Evolutionary conservation across 1,284 basidiomycete species (phyloP).

Genomic region (Boletus mariae): DNA sequence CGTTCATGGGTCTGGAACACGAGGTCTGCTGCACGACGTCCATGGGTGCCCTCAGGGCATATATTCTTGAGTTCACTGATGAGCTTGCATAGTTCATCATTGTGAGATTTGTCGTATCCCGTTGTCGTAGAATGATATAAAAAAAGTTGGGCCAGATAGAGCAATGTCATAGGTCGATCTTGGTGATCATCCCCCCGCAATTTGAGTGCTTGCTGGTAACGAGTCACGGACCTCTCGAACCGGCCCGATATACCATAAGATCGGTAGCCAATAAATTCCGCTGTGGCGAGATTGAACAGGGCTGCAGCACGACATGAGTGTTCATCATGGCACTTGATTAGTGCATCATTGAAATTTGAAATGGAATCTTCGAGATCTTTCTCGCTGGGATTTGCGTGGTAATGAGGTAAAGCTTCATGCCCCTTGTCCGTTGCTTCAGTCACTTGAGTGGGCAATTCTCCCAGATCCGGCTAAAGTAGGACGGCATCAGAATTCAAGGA

Average conservation of each 20-base stretch:
- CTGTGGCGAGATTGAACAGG: neutral
- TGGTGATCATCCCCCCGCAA: neutral
- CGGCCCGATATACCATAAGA: neutral
- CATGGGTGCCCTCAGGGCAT: neutral
- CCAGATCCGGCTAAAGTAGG: neutral
- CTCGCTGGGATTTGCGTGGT: neutral
- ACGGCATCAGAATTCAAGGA: neutral
- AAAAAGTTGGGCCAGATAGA: neutral
- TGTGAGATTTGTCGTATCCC: neutral
- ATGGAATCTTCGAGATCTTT: neutral
- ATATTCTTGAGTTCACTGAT: neutral
- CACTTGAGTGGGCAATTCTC: neutral
- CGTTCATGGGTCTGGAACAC: neutral
- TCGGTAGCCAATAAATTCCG: neutral
- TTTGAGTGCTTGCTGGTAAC: neutral
- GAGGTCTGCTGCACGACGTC: neutral
- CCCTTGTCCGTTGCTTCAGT: neutral
- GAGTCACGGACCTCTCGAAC: neutral
- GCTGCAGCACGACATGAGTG: neutral
- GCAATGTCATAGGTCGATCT: neutral
- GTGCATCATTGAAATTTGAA: neutral
- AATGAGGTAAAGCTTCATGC: neutral
- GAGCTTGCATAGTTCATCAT: neutral
- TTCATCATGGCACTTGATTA: neutral
- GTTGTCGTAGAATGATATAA: neutral